Conservation (phyloP, 2,329 filamentous ascomycete species). For the Fusarium stilboides region DNA sequence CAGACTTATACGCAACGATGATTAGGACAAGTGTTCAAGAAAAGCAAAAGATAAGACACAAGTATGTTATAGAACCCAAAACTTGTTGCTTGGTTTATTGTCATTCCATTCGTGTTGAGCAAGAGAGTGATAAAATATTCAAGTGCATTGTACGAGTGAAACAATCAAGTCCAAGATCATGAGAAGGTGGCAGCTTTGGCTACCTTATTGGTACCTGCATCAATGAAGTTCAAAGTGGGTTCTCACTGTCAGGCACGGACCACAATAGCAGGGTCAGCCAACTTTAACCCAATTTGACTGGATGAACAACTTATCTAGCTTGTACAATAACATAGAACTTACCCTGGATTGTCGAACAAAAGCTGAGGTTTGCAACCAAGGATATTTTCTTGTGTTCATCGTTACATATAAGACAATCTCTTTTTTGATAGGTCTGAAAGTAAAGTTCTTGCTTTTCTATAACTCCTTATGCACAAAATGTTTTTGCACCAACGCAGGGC, state of each 20-base stretch:
- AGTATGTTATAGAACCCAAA: not conserved
- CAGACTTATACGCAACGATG: slow-evolving; percentile 24
- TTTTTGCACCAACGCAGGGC: too few relatives aligned
- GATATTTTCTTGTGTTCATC: too few relatives aligned
- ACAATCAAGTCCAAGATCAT: not conserved
- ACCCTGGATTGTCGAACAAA: slow-evolving; percentile 7
- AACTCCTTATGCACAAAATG: too few relatives aligned
- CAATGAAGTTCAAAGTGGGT: slow-evolving; percentile 26
- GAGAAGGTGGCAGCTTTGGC: not conserved
- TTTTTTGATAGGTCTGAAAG: too few relatives aligned
- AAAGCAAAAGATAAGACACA: not conserved
- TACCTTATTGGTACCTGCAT: slow-evolving; percentile 6
- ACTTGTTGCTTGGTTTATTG: not conserved
- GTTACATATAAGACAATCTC: too few relatives aligned
- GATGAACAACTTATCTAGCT: slow-evolving; percentile 4
- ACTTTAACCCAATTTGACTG: slow-evolving; percentile 25
- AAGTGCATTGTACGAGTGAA: slow-evolving; percentile 1
- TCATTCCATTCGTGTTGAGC: not conserved
- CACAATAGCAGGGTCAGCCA: slow-evolving; percentile 6
- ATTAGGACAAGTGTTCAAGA: slow-evolving; percentile 41
- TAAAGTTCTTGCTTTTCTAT: too few relatives aligned
- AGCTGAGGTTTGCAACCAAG: not conserved
- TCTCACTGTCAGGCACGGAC: slow-evolving; percentile 13
- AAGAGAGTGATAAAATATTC: not conserved
- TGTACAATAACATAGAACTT: not conserved